Evolutionary conservation across 2,329 filamentous ascomycete genomes (phyloP), one percentile per base, ranked within the genome.

Genomic region (Pestalotiopsis fici): DNA sequence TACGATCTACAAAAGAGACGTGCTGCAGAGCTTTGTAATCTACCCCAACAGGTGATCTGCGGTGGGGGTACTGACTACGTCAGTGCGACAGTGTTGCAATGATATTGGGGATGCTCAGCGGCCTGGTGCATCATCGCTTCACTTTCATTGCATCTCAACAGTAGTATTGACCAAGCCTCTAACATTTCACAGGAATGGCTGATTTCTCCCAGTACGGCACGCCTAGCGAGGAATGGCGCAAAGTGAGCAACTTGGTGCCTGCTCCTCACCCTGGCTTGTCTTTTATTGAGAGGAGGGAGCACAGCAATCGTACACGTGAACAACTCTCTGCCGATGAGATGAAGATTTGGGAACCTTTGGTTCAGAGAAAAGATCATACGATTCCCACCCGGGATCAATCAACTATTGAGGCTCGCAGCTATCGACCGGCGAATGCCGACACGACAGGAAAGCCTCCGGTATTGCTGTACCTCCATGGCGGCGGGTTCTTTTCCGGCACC

Each of bases 141-240:
- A 13, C 13, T 50, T 21, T 50, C 4, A 50, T n/a, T n/a, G 43
- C 43, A 50, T n/a, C 5, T 50, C 43, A 15, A 50, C 18, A 50
- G 18, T 7, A 15, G 7, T 15, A 50, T 50, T n/a, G 43, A 50
- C 9, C 43, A 6, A n/a, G 9, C 13, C 5, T 5, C n/a, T 35
- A 2, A 7, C 4, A 15, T 28, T 27, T 28, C 18, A 35, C 23
- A 57, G 27, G 21, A n/a, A 63, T 63, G 60, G 25, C 35, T 39
- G 60, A 63, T 37, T 63, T 63, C 21, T 63, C 60, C 7, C 60
- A 54, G 23, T 63, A 54, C 27, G 60, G 60, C 23, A 43, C 37
- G 18, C 37, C 60, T 54, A 63, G 60, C n/a, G 39, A 63, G 23
- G 60, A 63, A 63, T 63, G 60, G 60, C 60, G n/a, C 60, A 28